A percentile compares a stretch with the other conserved stretches of the same genome.
phyloP scores from a whole-genome alignment of 805 yeast genomes.

The Candida silvicultrix region DNA sequence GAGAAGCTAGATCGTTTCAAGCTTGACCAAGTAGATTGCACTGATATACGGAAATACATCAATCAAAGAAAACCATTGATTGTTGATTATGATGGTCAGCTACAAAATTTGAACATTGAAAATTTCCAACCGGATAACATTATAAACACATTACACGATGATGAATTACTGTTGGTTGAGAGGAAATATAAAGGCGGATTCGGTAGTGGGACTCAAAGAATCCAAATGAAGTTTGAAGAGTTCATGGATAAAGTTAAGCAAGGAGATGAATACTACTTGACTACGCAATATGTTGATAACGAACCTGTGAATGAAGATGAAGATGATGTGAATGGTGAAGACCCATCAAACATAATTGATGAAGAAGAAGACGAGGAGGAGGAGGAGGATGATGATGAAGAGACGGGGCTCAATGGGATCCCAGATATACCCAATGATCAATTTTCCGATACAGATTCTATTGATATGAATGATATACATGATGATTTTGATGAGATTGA shows the following conservation, averaged over 20 bases:
- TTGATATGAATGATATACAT: conserved; percentile 36
- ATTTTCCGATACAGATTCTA: conserved; percentile 33
- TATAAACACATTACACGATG: conserved; percentile 29
- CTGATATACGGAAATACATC: neutral
- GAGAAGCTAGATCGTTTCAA: conserved; percentile 1
- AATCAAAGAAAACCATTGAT: conserved; percentile 39
- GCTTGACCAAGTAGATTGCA: neutral
- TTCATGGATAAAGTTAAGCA: conserved; percentile 34
- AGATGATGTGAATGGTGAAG: conserved; percentile 8
- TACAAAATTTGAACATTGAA: conserved; percentile 27
- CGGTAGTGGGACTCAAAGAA: conserved; percentile 56
- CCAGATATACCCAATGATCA: conserved; percentile 2
- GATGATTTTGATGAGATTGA: conserved; percentile 44
- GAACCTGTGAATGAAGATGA: conserved; percentile 20
- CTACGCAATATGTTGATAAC: conserved; percentile 57
- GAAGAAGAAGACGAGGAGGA: conserved; percentile 13
- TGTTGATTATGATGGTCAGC: conserved; percentile 27
- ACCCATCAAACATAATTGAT: too few relatives aligned
- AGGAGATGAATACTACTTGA: conserved; percentile 51
- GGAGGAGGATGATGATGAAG: conserved; percentile 11
- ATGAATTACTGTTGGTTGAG: conserved; percentile 46
- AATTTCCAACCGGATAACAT: conserved; percentile 31
- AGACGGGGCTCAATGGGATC: conserved; percentile 8
- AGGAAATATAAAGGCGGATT: conserved; percentile 53
- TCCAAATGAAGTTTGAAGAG: conserved; percentile 42